These are phyloP conservation scores for Plectosphaerella cucumerina DNA, from an alignment of 2,329 filamentous ascomycete species.

Conservation along the genomic window DNA sequence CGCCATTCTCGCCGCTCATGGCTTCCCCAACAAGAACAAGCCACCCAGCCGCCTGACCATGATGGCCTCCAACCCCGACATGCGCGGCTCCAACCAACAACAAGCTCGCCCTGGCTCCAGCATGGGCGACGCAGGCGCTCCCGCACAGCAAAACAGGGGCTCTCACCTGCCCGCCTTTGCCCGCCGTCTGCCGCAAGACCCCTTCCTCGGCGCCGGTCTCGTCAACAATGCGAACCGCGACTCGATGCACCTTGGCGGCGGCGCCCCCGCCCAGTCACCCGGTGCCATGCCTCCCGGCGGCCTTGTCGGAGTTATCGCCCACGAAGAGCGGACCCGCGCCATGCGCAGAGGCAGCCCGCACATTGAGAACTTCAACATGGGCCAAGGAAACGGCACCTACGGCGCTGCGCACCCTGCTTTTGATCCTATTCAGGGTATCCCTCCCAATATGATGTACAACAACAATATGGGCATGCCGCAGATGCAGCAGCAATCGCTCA, in stretches of 20 bases:
- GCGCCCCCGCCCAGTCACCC: slow-evolving; percentile 36
- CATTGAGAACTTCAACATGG: slow-evolving; percentile 44
- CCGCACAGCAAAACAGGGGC: slow-evolving; percentile 22
- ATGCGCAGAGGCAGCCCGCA: slow-evolving; percentile 76
- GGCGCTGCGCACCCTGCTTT: slow-evolving; percentile 32
- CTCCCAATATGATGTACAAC: slow-evolving; percentile 36
- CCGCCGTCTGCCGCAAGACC: slow-evolving; percentile 75
- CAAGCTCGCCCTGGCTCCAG: slow-evolving; percentile 52
- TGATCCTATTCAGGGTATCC: slow-evolving; percentile 46
- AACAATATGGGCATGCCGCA: slow-evolving; percentile 20
- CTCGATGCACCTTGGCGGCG: slow-evolving; percentile 65
- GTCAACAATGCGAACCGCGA: slow-evolving; percentile 71
- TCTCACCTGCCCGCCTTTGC: slow-evolving; percentile 75
- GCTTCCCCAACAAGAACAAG: slow-evolving; percentile 75
- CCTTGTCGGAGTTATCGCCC: slow-evolving; percentile 82
- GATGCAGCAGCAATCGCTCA: slow-evolving; percentile 44
- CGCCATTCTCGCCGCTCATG: slow-evolving; percentile 82
- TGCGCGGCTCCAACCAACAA: slow-evolving; percentile 52
- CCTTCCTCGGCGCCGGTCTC: slow-evolving; percentile 75
- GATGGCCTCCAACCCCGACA: slow-evolving; percentile 67
- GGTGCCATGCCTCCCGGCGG: slow-evolving; percentile 52
- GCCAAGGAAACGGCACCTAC: slow-evolving; percentile 27
- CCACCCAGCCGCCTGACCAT: slow-evolving; percentile 65
- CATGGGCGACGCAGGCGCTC: slow-evolving; percentile 41
- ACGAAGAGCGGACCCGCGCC: slow-evolving; percentile 74